These are phyloP conservation scores for Lepiota brunneoincarnata DNA, from an alignment of 768 basidiomycete genomes.

Conservation along the genomic window DNA sequence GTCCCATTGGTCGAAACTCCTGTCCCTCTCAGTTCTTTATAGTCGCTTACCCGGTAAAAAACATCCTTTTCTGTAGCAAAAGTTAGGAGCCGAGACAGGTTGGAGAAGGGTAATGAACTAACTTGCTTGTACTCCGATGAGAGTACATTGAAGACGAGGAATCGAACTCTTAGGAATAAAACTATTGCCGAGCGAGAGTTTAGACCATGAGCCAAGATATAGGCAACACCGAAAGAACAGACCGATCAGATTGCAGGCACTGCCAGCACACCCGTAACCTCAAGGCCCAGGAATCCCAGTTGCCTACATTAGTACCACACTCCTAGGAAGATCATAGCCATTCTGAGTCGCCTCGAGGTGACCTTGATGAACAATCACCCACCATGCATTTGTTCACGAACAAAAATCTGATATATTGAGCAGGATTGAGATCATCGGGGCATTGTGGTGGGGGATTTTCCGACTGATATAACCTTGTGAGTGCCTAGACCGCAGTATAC, in stretches of 20 bases:
- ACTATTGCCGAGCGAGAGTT: no score
- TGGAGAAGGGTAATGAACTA: no score
- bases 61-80: no score
- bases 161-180: not conserved
- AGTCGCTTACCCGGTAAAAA: no score
- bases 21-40: no score
- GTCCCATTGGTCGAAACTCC: no score
- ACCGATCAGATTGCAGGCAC: not conserved
- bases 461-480: conserved; percentile 22
- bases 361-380: not conserved
- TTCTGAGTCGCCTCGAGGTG: no score
- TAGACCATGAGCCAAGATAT: not conserved
- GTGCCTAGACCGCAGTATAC: not conserved
- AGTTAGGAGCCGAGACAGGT: no score
- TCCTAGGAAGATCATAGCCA: not conserved
- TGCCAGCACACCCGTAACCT: not conserved
- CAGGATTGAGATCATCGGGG: conserved; percentile 27
- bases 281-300: not conserved
- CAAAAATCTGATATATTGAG: conserved; percentile 30
- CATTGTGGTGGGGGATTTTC: conserved; percentile 19
- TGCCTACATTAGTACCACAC: not conserved
- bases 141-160: no score
- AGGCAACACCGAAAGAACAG: not conserved
- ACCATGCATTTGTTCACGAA: conserved; percentile 20
- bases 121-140: no score